Conservation (phyloP, 768 basidiomycete genomes). For the Agaricus blazei region DNA sequence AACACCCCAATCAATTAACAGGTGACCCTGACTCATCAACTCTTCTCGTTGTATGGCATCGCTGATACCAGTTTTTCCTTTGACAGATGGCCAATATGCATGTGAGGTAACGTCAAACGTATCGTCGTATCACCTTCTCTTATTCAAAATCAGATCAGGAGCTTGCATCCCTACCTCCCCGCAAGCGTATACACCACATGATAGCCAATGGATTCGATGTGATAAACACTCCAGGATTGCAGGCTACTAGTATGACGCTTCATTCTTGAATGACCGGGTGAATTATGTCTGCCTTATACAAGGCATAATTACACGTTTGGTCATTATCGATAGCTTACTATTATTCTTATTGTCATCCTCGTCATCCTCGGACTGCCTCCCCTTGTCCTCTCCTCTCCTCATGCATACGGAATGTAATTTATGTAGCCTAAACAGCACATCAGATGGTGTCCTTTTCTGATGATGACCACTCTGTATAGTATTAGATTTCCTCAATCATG, state of each 20-base stretch:
- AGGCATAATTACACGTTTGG: constrained; percentile 12
- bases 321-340: constrained; percentile 17
- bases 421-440: not conserved
- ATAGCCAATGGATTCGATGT: constrained; percentile 50
- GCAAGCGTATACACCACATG: constrained; percentile 66
- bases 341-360: constrained; percentile 6
- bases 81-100: constrained; percentile 36
- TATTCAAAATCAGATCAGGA: constrained; percentile 32
- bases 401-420: not conserved
- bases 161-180: constrained; percentile 47
- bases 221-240: constrained; percentile 47
- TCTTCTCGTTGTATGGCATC: not conserved
- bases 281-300: not conserved
- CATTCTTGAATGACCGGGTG: constrained; percentile 35
- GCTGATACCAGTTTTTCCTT: constrained; percentile 4
- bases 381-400: no score
- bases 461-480: no score
- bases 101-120: constrained; percentile 39
- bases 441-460: no score
- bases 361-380: not conserved
- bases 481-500: no score
- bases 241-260: constrained; percentile 51
- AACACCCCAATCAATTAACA: constrained; percentile 42
- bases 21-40: constrained; percentile 22
- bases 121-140: constrained; percentile 13